A percentile compares a stretch with the other conserved stretches of the same genome.
Conservation (phyloP, 2,329 filamentous ascomycete genomes). For the Penicillium sp. region DNA sequence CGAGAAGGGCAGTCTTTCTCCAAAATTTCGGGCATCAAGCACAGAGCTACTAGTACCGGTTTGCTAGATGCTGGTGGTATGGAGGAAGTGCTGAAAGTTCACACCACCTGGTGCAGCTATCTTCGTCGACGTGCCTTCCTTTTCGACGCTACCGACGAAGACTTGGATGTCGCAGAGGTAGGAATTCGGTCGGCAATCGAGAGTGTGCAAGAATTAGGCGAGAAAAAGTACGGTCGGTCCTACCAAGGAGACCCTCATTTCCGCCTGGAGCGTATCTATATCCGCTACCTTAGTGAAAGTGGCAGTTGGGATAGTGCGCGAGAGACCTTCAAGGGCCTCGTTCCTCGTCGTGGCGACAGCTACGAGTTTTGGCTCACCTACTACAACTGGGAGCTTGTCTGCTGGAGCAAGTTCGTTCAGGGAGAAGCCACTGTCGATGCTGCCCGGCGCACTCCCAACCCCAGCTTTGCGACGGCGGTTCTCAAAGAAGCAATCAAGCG, state of each 20-base stretch:
- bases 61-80: slow-evolving; percentile 84
- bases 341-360: slow-evolving; percentile 70
- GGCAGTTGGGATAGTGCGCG: slow-evolving; percentile 76
- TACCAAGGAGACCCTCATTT: slow-evolving; percentile 89
- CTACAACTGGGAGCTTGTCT: slow-evolving; percentile 87
- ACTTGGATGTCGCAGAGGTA: slow-evolving; percentile 85
- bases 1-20: slow-evolving; percentile 74
- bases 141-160: slow-evolving; percentile 74
- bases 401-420: slow-evolving; percentile 63
- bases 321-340: slow-evolving; percentile 73
- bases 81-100: slow-evolving; percentile 85
- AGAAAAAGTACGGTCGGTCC: slow-evolving; percentile 72
- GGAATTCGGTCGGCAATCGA: slow-evolving; percentile 85
- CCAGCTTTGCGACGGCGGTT: slow-evolving; percentile 73
- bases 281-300: slow-evolving; percentile 87
- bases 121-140: slow-evolving; percentile 83
- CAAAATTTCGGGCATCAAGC: slow-evolving; percentile 86
- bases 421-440: slow-evolving; percentile 57
- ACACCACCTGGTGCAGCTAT: slow-evolving; percentile 93
- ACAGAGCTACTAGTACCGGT: slow-evolving; percentile 83
- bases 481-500: slow-evolving; percentile 70
- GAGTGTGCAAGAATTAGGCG: slow-evolving; percentile 76
- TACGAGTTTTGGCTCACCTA: slow-evolving; percentile 94
- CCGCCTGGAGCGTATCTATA: slow-evolving; percentile 86
- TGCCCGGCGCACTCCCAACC: slow-evolving; percentile 63